These are phyloP conservation scores for Chaetomium tenue DNA, from an alignment of 495 filamentous ascomycete genomes.

Conservation along the genomic window DNA sequence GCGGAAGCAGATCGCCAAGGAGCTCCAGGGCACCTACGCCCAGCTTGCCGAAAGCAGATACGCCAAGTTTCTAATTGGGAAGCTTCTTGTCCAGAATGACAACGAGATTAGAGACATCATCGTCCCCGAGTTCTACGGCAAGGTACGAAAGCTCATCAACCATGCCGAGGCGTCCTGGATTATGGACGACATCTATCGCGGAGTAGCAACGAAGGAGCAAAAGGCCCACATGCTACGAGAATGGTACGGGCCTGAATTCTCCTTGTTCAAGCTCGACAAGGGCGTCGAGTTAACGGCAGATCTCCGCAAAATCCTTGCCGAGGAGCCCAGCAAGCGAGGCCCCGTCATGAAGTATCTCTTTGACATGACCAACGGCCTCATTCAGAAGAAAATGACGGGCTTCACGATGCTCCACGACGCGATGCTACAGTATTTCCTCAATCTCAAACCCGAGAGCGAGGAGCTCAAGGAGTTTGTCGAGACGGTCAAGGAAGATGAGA, in stretches of 20 bases:
- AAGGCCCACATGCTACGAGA: constrained; percentile 78
- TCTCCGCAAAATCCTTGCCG: constrained; percentile 67
- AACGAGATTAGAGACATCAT: constrained; percentile 79
- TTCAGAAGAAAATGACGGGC: constrained; percentile 92
- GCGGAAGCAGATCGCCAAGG: constrained; percentile 78
- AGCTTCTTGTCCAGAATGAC: constrained; percentile 87
- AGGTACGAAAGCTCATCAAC: constrained; percentile 86
- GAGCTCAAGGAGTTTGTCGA: constrained; percentile 88
- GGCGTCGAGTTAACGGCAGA: constrained; percentile 53
- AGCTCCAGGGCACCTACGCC: constrained; percentile 81
- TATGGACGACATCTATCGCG: constrained; percentile 91
- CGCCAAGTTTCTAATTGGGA: constrained; percentile 93
- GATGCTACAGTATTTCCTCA: constrained; percentile 94
- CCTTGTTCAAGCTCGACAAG: constrained; percentile 65
- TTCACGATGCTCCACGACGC: constrained; percentile 97
- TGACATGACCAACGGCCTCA: constrained; percentile 80
- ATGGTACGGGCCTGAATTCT: constrained; percentile 95
- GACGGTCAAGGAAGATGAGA: constrained; percentile 83
- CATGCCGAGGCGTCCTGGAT: constrained; percentile 97
- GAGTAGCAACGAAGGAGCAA: constrained; percentile 77
- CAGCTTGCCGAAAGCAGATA: constrained; percentile 89
- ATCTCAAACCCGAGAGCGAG: constrained; percentile 67
- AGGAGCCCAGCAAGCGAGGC: constrained; percentile 76
- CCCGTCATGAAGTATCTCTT: constrained; percentile 81
- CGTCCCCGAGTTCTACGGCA: constrained; percentile 90